Base-by-base conservation (phyloP, 1,284 basidiomycete species). In the Bondarzewia mesenterica region DNA sequence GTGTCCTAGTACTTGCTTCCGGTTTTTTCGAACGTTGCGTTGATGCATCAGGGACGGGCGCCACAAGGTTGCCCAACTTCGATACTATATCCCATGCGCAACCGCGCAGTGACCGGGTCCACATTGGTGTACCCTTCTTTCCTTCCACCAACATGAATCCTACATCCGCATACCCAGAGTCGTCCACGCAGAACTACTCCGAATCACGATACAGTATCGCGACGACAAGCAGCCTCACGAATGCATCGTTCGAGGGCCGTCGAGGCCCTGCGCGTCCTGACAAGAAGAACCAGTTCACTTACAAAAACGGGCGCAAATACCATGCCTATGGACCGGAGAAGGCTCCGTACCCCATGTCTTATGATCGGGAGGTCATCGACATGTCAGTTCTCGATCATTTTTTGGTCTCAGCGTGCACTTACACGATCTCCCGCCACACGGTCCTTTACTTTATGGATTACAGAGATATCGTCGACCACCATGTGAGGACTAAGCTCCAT, bases 261-360 rank as follows among this genome's bases (percentile, higher is more conserved):
- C 56, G 59, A 18, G 44, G 50, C 2, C 38, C 42, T 10, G 12
- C 40, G 7, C 53, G 57, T 18, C 42, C 51, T 21, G 45, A 47
- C 40, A 82, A 76, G 62, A 80, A 82, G 59, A 72, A 70, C 48
- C 73, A 75, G 44, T 82, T 82, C 59, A 56, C 72, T 27, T 60
- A 67, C 57, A 83, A 80, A 57, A 60, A 81, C 58, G 82, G 82
- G 39, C 75, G 75, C 42, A 72, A 71, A 49, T 78, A 83, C 47
- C 84, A 87, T 60, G 69, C 74, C 7, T 80, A 79, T 56, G 80
- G 80, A 53, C 73, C 73, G 38, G 82, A 85, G 61, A 87, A 86
- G 65, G 85, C 81, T 1, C 85, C 85, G 0, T 85, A 66, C 64
- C 84, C 85, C 1, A 59, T 82, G 36, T 80, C 77, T 16, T 87